A percentile compares a stretch with the other conserved stretches of the same genome.
Conservation (phyloP, 306 rosid species). For the Gleditsia sinensis region DNA sequence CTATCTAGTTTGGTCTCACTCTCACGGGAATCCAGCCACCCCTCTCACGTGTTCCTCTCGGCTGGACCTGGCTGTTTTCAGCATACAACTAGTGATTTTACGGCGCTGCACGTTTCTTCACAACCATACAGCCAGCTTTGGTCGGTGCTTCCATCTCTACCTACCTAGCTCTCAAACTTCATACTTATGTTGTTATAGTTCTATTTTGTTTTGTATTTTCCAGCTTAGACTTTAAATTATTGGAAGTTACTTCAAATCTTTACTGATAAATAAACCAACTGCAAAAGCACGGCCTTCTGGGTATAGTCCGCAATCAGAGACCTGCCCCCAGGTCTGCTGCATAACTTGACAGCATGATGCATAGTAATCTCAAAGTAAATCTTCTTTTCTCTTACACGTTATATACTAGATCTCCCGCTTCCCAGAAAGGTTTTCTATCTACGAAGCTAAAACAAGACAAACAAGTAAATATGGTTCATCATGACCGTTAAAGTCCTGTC, state of each 20-base stretch:
- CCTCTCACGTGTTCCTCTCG: slow-evolving; percentile 55
- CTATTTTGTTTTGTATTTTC: too few species aligned
- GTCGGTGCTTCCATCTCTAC: slow-evolving; percentile 42
- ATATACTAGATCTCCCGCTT: slow-evolving; percentile 20
- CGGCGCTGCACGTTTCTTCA: slow-evolving; percentile 51
- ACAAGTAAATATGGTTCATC: slow-evolving; percentile 33
- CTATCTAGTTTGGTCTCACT: slow-evolving; percentile 49
- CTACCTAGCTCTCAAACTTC: neutral
- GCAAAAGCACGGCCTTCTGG: neutral
- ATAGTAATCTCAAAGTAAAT: slow-evolving; percentile 22
- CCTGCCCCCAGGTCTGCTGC: neutral
- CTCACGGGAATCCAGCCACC: slow-evolving; percentile 65
- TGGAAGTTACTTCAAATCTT: too few species aligned
- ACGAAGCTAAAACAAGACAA: slow-evolving; percentile 35
- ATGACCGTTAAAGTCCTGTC: slow-evolving; percentile 37
- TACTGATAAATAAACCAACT: too few species aligned
- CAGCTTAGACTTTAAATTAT: too few species aligned
- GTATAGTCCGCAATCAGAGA: too few species aligned
- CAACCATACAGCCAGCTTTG: slow-evolving; percentile 38
- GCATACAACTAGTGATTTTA: slow-evolving; percentile 7
- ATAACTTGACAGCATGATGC: neutral
- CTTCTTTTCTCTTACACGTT: neutral
- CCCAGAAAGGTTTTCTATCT: slow-evolving; percentile 33
- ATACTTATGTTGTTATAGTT: neutral
- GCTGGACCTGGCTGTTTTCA: slow-evolving; percentile 29